Evolutionary conservation across 2,329 filamentous ascomycete species (phyloP).

Genomic region (Aspergillus melleus): DNA sequence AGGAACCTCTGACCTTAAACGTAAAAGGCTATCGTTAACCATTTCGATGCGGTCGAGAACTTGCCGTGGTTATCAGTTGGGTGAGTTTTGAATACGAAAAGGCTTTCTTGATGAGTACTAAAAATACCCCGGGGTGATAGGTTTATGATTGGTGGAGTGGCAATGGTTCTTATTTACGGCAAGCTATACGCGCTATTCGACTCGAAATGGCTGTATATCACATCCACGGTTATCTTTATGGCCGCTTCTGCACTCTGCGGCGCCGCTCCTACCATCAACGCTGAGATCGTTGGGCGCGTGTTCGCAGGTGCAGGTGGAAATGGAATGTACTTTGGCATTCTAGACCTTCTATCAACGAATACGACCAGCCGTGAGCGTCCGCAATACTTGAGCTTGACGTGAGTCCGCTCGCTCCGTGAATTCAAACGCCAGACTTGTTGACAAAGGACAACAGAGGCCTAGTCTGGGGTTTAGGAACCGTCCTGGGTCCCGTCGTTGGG

Average conservation of each 20-base stretch:
- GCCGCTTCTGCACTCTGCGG: slow-evolving; percentile 41
- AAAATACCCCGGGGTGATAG: slow-evolving; percentile 25
- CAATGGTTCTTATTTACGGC: slow-evolving; percentile 40
- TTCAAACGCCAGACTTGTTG: not conserved
- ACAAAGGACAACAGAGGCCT: slow-evolving; percentile 27
- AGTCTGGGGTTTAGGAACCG: slow-evolving; percentile 35
- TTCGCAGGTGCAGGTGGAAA: slow-evolving; percentile 31
- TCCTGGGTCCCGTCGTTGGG: slow-evolving; percentile 32
- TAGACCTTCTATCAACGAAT: slow-evolving; percentile 24
- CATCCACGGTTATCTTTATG: slow-evolving; percentile 23
- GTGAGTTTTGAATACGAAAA: not conserved
- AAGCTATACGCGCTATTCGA: slow-evolving; percentile 44
- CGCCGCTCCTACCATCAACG: slow-evolving; percentile 43
- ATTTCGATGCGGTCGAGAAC: not conserved
- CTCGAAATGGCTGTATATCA: slow-evolving; percentile 43
- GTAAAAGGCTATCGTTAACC: not conserved
- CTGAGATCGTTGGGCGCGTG: slow-evolving; percentile 47
- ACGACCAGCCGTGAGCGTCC: not conserved
- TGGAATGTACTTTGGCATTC: slow-evolving; percentile 32
- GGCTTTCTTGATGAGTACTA: not conserved
- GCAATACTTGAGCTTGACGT: not conserved
- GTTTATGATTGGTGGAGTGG: slow-evolving; percentile 45
- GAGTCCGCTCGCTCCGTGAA: not conserved
- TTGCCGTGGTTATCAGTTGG: not conserved
- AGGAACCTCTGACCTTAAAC: not conserved